Percentiles rank a stretch among this genome's conserved stretches.
Conservation (phyloP, 192 early-diverging fungal species). For the Helicostylum pulchrum region DNA sequence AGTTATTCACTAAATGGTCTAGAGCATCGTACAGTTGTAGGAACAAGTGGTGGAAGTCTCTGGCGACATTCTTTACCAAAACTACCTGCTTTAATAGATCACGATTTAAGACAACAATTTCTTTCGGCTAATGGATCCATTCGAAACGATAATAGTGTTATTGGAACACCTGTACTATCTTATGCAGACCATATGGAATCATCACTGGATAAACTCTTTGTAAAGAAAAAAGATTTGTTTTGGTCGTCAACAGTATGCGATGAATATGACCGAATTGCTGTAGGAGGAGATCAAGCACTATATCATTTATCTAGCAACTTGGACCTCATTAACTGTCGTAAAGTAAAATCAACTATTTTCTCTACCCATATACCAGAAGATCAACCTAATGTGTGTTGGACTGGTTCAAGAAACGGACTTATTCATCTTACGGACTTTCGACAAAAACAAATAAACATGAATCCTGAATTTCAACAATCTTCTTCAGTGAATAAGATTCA, state of each 20-base stretch:
- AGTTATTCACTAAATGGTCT: neutral
- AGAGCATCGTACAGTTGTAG: neutral
- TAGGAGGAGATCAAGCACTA: neutral
- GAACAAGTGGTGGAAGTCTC: neutral
- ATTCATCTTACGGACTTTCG: neutral
- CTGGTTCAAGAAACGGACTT: neutral
- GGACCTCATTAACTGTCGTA: neutral
- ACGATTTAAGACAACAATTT: neutral
- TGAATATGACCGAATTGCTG: neutral
- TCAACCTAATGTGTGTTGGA: neutral
- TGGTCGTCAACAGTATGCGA: neutral
- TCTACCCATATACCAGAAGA: neutral
- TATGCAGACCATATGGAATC: neutral
- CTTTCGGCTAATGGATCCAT: neutral
- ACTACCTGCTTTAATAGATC: neutral
- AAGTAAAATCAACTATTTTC: slow-evolving; percentile 2
- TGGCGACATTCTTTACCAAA: neutral
- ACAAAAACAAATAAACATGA: neutral
- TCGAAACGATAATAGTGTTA: neutral
- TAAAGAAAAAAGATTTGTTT: neutral
- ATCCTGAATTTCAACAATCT: neutral
- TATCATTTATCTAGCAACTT: neutral
- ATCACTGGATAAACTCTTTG: neutral
- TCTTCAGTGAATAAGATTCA: slow-evolving; percentile 2
- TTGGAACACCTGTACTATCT: neutral